Conservation (phyloP, 352 stramenopile genomes). For the Globisporangium viniferum region DNA sequence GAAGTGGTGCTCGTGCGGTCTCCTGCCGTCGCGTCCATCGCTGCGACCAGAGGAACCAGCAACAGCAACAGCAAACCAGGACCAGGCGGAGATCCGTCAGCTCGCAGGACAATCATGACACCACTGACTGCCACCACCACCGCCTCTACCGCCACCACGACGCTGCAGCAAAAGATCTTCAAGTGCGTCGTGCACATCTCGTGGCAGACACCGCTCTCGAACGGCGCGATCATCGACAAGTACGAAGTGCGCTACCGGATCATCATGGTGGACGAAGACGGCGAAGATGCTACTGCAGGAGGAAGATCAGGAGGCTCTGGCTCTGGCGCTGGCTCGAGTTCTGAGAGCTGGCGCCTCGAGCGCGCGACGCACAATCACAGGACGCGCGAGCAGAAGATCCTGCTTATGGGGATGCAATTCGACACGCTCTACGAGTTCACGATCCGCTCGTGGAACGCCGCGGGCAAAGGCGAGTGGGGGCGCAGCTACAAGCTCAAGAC, state of each 20-base stretch:
- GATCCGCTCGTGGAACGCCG: constrained; percentile 57
- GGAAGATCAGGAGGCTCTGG: background rate
- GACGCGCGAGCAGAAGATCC: constrained; percentile 27
- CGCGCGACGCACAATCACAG: constrained; percentile 41
- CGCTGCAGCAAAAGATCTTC: constrained; percentile 48
- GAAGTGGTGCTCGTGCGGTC: constrained; percentile 38
- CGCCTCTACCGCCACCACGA: background rate
- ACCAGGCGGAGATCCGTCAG: background rate
- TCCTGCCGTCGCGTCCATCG: constrained; percentile 17
- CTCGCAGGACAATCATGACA: background rate
- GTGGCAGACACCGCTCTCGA: constrained; percentile 64
- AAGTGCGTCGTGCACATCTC: constrained; percentile 46
- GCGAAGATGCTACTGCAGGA: constrained; percentile 12
- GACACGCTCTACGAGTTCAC: constrained; percentile 56
- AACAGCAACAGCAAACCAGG: background rate
- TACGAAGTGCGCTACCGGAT: constrained; percentile 63
- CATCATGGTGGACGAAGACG: constrained; percentile 29
- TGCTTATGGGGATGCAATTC: constrained; percentile 58
- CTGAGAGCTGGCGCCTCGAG: constrained; percentile 39
- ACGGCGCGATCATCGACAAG: constrained; percentile 67
- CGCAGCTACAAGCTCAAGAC: constrained; percentile 38
- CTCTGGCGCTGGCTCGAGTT: background rate
- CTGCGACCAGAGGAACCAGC: constrained; percentile 4
- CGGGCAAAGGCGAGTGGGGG: constrained; percentile 59
- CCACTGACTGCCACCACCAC: background rate